Percentiles rank a stretch among this genome's conserved stretches.
Conservation (phyloP, 176 grass and related monocot genomes). For the Zoysia pacifica region DNA sequence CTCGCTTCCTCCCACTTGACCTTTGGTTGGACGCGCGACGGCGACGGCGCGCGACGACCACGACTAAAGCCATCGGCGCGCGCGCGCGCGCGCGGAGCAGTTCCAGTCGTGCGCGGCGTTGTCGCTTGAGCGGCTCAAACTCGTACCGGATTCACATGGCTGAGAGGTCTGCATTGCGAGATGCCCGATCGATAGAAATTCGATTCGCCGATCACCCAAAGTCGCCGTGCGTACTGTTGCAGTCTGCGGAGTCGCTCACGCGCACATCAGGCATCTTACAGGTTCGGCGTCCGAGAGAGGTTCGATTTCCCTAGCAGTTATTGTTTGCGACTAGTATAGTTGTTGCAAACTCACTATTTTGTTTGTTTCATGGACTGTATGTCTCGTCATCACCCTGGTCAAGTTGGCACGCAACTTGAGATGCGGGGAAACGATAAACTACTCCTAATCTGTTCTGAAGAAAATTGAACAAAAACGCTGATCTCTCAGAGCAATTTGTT, state of each 20-base stretch:
- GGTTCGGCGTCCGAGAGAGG: too few species aligned
- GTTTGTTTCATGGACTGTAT: neutral
- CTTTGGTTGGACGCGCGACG: constrained; percentile 17
- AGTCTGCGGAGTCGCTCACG: neutral
- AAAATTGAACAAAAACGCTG: neutral
- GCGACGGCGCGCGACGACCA: constrained; percentile 2
- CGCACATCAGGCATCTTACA: neutral
- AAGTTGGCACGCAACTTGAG: constrained; percentile 7
- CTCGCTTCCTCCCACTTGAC: constrained; percentile 9
- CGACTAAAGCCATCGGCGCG: neutral
- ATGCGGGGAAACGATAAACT: neutral
- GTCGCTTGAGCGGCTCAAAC: neutral
- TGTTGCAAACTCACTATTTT: too few species aligned
- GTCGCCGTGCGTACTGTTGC: too few species aligned
- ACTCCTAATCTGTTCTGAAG: too few species aligned
- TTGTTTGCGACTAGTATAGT: too few species aligned
- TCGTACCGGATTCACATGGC: constrained; percentile 14
- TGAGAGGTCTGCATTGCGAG: neutral
- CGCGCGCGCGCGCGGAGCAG: neutral
- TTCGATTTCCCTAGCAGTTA: too few species aligned
- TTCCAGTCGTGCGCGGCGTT: neutral
- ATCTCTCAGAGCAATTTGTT: neutral
- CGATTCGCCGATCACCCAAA: neutral
- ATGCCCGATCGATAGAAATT: neutral
- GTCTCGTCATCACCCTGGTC: neutral